Evolutionary conservation across 176 grass and related monocot genomes (phyloP).

Genomic region (Triticum dicoccoides): DNA sequence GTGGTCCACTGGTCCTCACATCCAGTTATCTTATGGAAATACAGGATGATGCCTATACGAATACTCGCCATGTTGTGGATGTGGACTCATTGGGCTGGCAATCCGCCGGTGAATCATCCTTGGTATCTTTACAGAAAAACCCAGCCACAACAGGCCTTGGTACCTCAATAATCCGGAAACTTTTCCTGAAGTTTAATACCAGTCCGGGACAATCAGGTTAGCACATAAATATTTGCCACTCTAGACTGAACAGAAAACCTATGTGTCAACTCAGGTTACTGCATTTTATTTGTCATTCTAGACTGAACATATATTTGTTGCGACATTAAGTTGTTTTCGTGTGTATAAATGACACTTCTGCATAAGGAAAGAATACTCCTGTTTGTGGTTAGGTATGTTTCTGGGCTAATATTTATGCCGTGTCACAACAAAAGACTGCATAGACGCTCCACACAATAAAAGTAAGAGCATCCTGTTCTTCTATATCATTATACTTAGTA

Average conservation of each 20-base stretch:
- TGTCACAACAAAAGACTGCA: not conserved
- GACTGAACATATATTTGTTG: not conserved
- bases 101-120: not conserved
- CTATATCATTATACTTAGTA: not conserved
- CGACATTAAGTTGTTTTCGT: not conserved
- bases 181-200: not conserved
- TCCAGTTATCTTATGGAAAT: not conserved
- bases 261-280: not conserved
- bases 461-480: not conserved
- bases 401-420: not conserved
- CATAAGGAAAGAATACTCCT: not conserved
- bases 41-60: not conserved
- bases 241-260: not conserved
- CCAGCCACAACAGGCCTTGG: not conserved
- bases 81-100: not conserved
- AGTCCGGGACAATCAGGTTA: slow-evolving; percentile 6
- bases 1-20: not conserved
- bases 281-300: not conserved
- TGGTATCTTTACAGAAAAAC: not conserved
- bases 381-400: not conserved
- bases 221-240: not conserved
- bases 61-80: not conserved
- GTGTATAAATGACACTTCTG: not conserved
- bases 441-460: not conserved
- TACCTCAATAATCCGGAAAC: not conserved